Conservation (phyloP, 2,329 filamentous ascomycete species). For the Colletotrichum paranaense region DNA sequence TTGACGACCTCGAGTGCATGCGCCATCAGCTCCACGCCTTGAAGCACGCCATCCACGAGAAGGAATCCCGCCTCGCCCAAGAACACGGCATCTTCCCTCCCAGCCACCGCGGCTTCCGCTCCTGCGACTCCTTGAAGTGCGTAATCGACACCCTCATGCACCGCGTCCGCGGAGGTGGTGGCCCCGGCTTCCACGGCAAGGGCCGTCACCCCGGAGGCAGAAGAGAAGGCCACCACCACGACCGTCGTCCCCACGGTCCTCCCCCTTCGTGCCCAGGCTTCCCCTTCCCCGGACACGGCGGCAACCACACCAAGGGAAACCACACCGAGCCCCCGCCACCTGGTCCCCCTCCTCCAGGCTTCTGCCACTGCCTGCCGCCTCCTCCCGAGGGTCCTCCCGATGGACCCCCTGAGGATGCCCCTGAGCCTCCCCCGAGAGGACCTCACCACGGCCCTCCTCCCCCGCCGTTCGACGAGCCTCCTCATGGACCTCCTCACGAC, state of each 20-base stretch:
- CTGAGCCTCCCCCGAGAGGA: constrained; percentile 38
- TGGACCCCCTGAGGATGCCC: constrained; percentile 13
- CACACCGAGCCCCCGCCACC: constrained; percentile 37
- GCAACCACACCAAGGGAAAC: constrained; percentile 42
- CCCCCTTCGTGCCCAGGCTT: constrained; percentile 38
- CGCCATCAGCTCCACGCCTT: constrained; percentile 54
- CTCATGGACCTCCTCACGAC: constrained; percentile 34
- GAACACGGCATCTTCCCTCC: constrained; percentile 44
- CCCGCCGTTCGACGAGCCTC: constrained; percentile 32
- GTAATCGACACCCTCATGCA: constrained; percentile 52
- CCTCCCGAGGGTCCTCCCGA: constrained; percentile 36
- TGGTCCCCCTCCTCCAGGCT: constrained; percentile 38
- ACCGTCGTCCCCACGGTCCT: not conserved
- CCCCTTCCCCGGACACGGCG: constrained; percentile 32
- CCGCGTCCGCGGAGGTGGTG: constrained; percentile 51
- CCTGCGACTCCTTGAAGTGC: constrained; percentile 57
- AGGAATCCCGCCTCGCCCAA: constrained; percentile 52
- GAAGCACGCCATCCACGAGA: constrained; percentile 53
- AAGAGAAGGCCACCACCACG: not conserved
- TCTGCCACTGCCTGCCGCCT: constrained; percentile 44
- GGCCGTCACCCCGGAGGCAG: not conserved
- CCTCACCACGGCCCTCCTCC: constrained; percentile 42
- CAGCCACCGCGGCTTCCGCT: constrained; percentile 36
- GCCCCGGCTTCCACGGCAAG: constrained; percentile 39
- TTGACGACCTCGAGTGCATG: constrained; percentile 58